Conservation (phyloP, 129 eudicot genomes). For the Oenanthe sinensis region DNA sequence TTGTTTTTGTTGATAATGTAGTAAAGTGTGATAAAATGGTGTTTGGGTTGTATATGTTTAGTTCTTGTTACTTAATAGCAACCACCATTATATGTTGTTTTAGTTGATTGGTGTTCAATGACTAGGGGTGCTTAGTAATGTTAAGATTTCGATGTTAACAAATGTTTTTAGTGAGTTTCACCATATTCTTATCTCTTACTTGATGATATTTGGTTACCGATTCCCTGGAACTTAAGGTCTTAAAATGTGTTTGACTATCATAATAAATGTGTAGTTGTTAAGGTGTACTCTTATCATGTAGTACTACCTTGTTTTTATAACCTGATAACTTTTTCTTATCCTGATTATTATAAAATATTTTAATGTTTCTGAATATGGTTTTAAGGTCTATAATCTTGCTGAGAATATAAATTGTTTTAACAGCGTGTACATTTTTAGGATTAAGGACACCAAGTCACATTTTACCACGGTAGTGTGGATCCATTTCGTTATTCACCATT, state of each 20-base stretch:
- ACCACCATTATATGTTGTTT: too few relatives aligned
- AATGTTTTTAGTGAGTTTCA: neutral
- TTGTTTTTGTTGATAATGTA: neutral
- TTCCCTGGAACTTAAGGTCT: neutral
- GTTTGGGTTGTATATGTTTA: neutral
- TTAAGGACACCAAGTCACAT: constrained; percentile 80
- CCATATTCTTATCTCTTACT: neutral
- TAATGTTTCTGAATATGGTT: neutral
- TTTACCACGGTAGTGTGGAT: constrained; percentile 98
- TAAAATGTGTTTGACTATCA: neutral
- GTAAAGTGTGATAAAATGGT: too few relatives aligned
- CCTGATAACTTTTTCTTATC: neutral
- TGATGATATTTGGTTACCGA: neutral
- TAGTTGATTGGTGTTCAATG: neutral
- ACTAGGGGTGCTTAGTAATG: neutral
- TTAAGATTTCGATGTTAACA: neutral
- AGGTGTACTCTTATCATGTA: too few relatives aligned
- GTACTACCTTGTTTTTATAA: neutral
- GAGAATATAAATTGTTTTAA: constrained; percentile 11
- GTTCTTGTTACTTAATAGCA: too few relatives aligned
- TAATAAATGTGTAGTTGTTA: neutral
- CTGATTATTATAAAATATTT: neutral
- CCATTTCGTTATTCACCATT: constrained; percentile 95
- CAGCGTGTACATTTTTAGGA: constrained; percentile 42
- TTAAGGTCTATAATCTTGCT: neutral